A percentile compares a stretch with the other conserved stretches of the same genome.
Evolutionary conservation across 108 stramenopile species (phyloP).

Genomic region (Fragilariopsis cylindrus): DNA sequence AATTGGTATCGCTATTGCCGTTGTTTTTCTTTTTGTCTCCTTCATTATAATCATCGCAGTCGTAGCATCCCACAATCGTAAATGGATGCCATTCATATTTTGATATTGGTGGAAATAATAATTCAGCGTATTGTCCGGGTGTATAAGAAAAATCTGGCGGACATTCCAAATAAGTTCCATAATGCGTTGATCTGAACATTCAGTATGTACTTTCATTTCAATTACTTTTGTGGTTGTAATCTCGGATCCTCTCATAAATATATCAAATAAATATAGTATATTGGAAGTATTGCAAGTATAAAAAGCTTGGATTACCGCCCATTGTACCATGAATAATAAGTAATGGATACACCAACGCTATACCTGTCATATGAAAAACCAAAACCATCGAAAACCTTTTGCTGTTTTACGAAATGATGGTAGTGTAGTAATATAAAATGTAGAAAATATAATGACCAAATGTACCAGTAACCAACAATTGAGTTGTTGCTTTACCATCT

Average conservation of each 20-base stretch:
- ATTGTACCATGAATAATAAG: constrained; percentile 28
- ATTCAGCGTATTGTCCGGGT: constrained; percentile 27
- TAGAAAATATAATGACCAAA: constrained; percentile 27
- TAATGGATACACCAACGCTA: constrained; percentile 17
- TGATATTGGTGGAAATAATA: constrained; percentile 29
- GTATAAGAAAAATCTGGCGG: constrained; percentile 8
- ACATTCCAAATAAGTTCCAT: constrained; percentile 5
- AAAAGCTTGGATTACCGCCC: constrained; percentile 11
- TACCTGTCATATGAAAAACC: constrained; percentile 28
- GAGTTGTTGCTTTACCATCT: constrained; percentile 27
- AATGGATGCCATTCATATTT: constrained; percentile 46
- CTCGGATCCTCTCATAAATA: constrained; percentile 15
- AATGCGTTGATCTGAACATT: constrained; percentile 16
- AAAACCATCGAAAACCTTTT: constrained; percentile 35
- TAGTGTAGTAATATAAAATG: constrained; percentile 32
- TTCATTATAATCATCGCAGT: no score
- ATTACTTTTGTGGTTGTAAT: background rate
- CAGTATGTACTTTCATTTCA: background rate
- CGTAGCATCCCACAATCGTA: constrained; percentile 18
- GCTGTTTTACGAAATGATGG: constrained; percentile 22
- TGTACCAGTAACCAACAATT: constrained; percentile 25
- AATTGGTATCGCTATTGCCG: no score
- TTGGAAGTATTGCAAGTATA: constrained; percentile 16
- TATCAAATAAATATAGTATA: constrained; percentile 22
- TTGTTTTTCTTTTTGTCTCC: no score